phyloP scores from a whole-genome alignment of 1,284 basidiomycete species.

The Calocybe gambosa region DNA sequence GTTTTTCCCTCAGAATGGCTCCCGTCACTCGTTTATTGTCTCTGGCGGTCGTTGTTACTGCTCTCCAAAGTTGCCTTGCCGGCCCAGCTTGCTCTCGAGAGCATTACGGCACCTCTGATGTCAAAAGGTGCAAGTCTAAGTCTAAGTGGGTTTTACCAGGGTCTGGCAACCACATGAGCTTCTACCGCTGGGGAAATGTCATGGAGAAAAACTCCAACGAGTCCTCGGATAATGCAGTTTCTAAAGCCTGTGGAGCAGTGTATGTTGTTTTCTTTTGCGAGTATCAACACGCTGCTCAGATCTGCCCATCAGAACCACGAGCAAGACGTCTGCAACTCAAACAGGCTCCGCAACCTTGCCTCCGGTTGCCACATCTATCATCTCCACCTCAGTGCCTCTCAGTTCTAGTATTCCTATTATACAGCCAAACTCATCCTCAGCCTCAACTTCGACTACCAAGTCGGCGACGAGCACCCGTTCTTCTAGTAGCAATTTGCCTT shows the following conservation, averaged over 20 bases:
- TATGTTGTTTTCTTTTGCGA: constrained; percentile 11
- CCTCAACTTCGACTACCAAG: background rate
- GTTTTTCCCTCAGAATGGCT: constrained; percentile 35
- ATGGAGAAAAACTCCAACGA: constrained; percentile 27
- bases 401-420: background rate
- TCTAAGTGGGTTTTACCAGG: constrained; percentile 39
- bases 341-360: constrained; percentile 9
- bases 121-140: constrained; percentile 34
- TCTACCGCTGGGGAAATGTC: constrained; percentile 49
- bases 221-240: constrained; percentile 25
- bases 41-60: constrained; percentile 33
- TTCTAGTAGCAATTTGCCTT: background rate
- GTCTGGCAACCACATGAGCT: constrained; percentile 43
- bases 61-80: constrained; percentile 33
- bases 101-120: constrained; percentile 26
- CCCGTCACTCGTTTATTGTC: constrained; percentile 34
- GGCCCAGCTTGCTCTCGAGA: constrained; percentile 46
- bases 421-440: background rate
- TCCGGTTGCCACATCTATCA: background rate
- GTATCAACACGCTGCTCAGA: background rate
- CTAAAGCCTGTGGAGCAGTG: constrained; percentile 32
- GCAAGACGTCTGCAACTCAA: constrained; percentile 7
- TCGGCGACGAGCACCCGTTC: constrained; percentile 13
- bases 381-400: background rate
- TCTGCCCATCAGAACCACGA: constrained; percentile 1